phyloP scores from a whole-genome alignment of 768 basidiomycete genomes.

The Rhodosporidiobolus odoratus region DNA sequence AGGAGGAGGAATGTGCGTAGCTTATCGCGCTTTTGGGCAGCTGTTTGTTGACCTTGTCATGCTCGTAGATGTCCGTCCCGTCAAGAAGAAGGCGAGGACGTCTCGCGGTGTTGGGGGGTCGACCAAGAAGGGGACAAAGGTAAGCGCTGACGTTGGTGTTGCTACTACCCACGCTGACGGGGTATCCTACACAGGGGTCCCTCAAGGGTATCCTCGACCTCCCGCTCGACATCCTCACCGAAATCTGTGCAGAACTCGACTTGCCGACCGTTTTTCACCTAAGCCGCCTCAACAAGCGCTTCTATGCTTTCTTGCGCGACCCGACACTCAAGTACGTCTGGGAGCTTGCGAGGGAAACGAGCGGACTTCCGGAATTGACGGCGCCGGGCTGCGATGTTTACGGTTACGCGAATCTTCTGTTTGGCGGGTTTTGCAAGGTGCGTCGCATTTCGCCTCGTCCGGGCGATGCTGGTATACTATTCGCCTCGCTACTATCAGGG shows the following conservation, averaged over 20 bases:
- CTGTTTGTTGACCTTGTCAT: background rate
- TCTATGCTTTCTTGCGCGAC: background rate
- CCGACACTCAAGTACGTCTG: background rate
- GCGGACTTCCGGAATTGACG: background rate
- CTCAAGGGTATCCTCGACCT: background rate
- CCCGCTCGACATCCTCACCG: background rate
- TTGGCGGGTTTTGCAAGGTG: background rate
- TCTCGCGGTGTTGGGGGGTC: background rate
- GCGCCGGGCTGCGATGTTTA: background rate
- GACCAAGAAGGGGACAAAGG: background rate
- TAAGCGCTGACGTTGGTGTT: background rate
- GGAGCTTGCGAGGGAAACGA: background rate
- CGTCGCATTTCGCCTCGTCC: background rate
- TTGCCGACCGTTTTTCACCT: slow-evolving; percentile 6
- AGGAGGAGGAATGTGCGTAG: background rate
- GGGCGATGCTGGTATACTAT: rapidly evolving
- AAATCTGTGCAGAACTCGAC: background rate
- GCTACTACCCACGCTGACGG: background rate
- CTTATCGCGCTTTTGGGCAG: background rate
- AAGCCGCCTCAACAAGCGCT: background rate
- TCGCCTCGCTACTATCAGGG: background rate
- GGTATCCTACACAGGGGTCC: background rate
- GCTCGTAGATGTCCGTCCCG: background rate
- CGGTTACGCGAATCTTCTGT: background rate
- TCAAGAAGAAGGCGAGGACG: background rate